These are phyloP conservation scores for Arthrinium phaeospermum DNA, from an alignment of 2,329 filamentous ascomycete genomes.

Conservation along the genomic window DNA sequence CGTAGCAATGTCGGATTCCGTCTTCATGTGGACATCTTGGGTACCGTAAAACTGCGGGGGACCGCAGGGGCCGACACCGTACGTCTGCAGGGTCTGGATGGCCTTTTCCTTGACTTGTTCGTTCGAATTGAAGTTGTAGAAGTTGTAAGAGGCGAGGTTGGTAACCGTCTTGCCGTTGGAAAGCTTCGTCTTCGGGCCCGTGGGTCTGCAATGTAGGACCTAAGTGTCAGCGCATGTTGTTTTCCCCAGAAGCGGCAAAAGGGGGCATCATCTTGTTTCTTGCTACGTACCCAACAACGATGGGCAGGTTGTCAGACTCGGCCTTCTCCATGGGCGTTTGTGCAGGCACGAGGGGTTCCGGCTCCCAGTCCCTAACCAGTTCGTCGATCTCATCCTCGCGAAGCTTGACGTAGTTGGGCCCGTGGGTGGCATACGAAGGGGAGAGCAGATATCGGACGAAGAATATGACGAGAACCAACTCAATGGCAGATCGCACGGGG, in stretches of 20 bases:
- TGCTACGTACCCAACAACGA: slow-evolving; percentile 79
- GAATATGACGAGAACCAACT: slow-evolving; percentile 92
- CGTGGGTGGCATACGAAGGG: slow-evolving; percentile 89
- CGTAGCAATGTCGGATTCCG: slow-evolving; percentile 89
- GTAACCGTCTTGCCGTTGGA: slow-evolving; percentile 87
- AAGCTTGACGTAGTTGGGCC: slow-evolving; percentile 86
- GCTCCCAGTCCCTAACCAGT: slow-evolving; percentile 93
- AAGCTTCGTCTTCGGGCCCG: slow-evolving; percentile 88
- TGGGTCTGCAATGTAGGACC: slow-evolving; percentile 62
- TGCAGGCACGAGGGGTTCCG: slow-evolving; percentile 83
- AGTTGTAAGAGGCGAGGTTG: slow-evolving; percentile 95
- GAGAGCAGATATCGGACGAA: slow-evolving; percentile 92
- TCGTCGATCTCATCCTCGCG: slow-evolving; percentile 98
- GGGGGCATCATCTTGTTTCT: not conserved
- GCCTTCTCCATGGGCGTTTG: slow-evolving; percentile 77
- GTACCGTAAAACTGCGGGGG: slow-evolving; percentile 98
- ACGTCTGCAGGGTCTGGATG: slow-evolving; percentile 89
- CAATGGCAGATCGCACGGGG: slow-evolving; percentile 89
- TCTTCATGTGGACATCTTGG: slow-evolving; percentile 97
- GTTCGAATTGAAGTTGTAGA: slow-evolving; percentile 95
- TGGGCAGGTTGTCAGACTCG: slow-evolving; percentile 83
- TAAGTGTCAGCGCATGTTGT: slow-evolving; percentile 3
- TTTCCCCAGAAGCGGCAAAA: not conserved
- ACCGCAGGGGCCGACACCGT: slow-evolving; percentile 95
- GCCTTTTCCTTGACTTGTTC: slow-evolving; percentile 94